Conservation (phyloP, 2,329 filamentous ascomycete genomes). For the Calonectria leucothoes region DNA sequence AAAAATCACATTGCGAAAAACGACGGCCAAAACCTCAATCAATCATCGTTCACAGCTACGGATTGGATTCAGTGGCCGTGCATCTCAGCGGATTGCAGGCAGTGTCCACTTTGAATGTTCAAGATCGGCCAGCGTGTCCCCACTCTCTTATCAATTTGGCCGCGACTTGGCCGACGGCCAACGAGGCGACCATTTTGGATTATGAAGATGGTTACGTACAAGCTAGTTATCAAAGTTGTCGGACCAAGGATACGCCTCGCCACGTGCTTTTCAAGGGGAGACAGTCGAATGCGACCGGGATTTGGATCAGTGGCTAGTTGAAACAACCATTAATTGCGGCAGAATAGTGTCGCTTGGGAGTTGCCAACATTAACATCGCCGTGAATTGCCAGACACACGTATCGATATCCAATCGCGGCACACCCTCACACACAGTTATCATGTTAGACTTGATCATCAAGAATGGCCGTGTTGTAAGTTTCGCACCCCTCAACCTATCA, state of each 20-base stretch:
- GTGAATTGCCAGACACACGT: neutral
- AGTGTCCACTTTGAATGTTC: neutral
- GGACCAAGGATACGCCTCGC: neutral
- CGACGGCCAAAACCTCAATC: neutral
- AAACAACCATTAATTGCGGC: neutral
- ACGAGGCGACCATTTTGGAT: neutral
- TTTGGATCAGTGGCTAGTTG: neutral
- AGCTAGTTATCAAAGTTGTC: neutral
- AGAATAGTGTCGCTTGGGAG: neutral
- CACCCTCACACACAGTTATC: neutral
- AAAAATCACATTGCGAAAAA: neutral
- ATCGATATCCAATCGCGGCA: too few species aligned
- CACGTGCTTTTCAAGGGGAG: neutral
- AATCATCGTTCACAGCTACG: neutral
- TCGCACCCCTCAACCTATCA: too few species aligned
- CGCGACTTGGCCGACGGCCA: constrained; percentile 5
- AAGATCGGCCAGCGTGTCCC: neutral
- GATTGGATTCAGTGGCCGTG: neutral
- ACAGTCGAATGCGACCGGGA: neutral
- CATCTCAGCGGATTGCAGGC: neutral
- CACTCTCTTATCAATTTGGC: constrained; percentile 2
- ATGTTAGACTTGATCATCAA: constrained; percentile 4
- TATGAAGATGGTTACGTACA: neutral
- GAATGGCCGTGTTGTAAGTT: neutral
- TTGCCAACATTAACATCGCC: neutral